Evolutionary conservation across 257 asterid genomes (phyloP).

Genomic region (Nicotiana tabacum): DNA sequence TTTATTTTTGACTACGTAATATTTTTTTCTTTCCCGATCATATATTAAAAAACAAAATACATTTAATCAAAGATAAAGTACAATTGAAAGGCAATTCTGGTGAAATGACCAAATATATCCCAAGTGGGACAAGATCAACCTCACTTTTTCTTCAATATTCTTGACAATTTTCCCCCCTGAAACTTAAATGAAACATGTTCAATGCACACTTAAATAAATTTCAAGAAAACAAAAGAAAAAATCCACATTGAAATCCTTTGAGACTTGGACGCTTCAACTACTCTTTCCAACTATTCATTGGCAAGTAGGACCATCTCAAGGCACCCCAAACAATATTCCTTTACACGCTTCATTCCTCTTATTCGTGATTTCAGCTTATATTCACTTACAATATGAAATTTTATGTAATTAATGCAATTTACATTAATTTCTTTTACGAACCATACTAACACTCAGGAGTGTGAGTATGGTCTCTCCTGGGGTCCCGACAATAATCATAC

Average conservation of each 20-base stretch:
- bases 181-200: not conserved
- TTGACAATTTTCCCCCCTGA: not conserved
- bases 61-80: not conserved
- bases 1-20: not conserved
- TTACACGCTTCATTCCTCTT: not conserved
- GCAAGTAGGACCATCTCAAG: slow-evolving; percentile 2
- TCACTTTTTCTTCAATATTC: not conserved
- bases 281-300: not conserved
- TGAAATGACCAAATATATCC: not conserved
- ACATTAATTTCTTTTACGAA: not conserved
- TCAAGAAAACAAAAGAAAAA: not conserved
- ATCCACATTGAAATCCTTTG: not conserved
- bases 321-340: not conserved
- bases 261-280: slow-evolving; percentile 11
- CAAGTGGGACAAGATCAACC: not conserved
- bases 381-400: not conserved
- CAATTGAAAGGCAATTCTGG: not conserved
- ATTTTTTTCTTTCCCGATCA: not conserved
- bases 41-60: not conserved
- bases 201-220: not conserved
- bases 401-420: not conserved
- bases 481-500: slow-evolving; percentile 67
- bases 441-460: slow-evolving; percentile 65
- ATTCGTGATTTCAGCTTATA: not conserved
- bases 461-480: slow-evolving; percentile 47